Evolutionary conservation across 1,139 yeast species (phyloP), one percentile per base, ranked within the genome.

Genomic region (Hanseniaspora sp.): DNA sequence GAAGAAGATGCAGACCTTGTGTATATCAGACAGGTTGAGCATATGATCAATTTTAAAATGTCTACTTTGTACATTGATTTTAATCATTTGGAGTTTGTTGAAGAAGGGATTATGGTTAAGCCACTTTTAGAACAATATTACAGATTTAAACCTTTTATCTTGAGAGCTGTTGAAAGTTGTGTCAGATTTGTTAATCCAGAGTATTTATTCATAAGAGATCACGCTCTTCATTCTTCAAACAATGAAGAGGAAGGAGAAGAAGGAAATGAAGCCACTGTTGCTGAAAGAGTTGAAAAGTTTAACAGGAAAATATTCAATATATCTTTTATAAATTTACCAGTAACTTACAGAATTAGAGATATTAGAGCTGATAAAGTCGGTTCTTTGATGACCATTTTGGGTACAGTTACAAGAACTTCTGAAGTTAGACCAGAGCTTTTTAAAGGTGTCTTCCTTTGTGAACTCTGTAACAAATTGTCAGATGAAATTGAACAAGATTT

Each of bases 391-490:
- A 75, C 95, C 12, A 85, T 92, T 39, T 82, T 94, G 40, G 99
- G 98, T 52, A 94, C 99, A 0, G 96, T 94, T 2, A 92, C 98
- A 0, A 77, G 98, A 67, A 88, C 98, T 1, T 85, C 95, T 34
- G 98, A 94, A 70, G 97, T 94, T 15, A 80, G 98, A 58, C 99
- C 99, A 0, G 99, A 94, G 67, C 75, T 92, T 57, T 87, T 77
- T 71, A 79, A 77, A 58, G 99, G 90, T 7, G 78, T 94, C 29
- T 92, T 92, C 67, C 80, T 88, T 1, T 92, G 99, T 72, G 95
- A 87, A 62, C 74, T 80, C 64, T 92, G 99, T 69, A 78, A 86
- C 52, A 86, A 96, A 0, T 72, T 84, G 1, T 83, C 90, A 30
- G 94, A 86, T 62, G 92, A 90, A 53, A 85, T 92, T 31, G 98